phyloP scores from a whole-genome alignment of 805 yeast species.

The Candida lessepsii region DNA sequence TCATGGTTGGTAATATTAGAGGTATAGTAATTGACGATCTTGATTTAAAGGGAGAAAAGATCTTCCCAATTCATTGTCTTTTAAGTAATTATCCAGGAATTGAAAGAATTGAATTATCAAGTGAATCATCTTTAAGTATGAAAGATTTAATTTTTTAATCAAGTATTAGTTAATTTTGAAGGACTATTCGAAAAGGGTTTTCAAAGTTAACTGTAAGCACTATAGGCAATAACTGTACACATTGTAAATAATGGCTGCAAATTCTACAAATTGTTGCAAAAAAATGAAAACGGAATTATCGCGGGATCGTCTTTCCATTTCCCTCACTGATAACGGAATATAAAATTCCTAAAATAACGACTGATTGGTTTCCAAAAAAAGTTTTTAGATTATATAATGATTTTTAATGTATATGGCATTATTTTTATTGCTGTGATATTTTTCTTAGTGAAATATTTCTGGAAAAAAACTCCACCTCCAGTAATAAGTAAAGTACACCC shows the following conservation, averaged over 20 bases:
- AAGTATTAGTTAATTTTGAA: no score
- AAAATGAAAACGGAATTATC: background rate
- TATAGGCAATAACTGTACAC: no score
- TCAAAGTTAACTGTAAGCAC: no score
- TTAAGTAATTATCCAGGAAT: conserved; percentile 32
- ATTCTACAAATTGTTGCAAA: background rate
- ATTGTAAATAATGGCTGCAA: background rate
- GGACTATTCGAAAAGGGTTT: no score
- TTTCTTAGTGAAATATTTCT: background rate
- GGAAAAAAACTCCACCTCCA: background rate
- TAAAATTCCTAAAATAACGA: background rate
- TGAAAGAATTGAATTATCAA: conserved; percentile 29
- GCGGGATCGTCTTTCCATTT: conserved; percentile 1
- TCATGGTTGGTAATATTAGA: conserved; percentile 32
- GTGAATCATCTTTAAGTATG: conserved; percentile 20
- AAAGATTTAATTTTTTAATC: conserved; percentile 17
- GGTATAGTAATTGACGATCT: conserved; percentile 34
- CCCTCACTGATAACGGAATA: conserved; percentile 1
- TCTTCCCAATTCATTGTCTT: conserved; percentile 27
- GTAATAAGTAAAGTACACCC: conserved; percentile 16
- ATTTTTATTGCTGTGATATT: background rate
- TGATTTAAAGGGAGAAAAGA: conserved; percentile 29
- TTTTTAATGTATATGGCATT: conserved; percentile 3
- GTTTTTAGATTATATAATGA: conserved; percentile 2
- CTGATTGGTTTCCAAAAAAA: background rate